phyloP scores from a whole-genome alignment of 78 protist species.

The Pigoraptor vietnamica region DNA sequence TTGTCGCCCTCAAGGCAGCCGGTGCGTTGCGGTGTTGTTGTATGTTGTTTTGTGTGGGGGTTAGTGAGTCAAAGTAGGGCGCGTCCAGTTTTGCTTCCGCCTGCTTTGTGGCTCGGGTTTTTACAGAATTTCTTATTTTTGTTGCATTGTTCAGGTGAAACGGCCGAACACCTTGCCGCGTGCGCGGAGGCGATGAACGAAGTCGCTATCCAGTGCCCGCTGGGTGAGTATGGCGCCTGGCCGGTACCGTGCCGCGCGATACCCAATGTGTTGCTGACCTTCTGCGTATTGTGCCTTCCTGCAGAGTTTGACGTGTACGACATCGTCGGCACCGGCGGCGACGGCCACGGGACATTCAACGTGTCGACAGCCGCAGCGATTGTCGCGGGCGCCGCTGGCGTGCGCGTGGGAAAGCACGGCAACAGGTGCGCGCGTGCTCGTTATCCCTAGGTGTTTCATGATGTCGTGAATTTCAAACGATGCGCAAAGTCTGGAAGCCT shows the following conservation, averaged over 20 bases:
- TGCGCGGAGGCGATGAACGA: neutral
- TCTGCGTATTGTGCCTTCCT: too few relatives aligned
- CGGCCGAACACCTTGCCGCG: neutral
- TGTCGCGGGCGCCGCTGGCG: slow-evolving; percentile 41
- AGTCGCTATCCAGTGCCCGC: neutral
- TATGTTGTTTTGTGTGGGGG: neutral
- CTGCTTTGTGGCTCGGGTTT: too few relatives aligned
- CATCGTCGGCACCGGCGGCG: slow-evolving; percentile 70
- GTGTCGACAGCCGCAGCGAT: slow-evolving; percentile 49
- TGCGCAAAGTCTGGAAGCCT: too few relatives aligned
- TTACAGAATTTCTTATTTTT: too few relatives aligned
- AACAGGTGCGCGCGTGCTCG: slow-evolving; percentile 9
- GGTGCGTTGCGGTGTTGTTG: neutral
- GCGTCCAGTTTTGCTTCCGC: too few relatives aligned
- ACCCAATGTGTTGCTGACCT: too few relatives aligned
- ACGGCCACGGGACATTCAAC: slow-evolving; percentile 57
- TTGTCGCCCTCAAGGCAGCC: neutral
- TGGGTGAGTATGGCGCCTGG: neutral
- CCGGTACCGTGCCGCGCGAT: too few relatives aligned
- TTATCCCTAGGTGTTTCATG: neutral
- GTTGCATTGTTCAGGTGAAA: neutral
- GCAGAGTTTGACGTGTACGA: slow-evolving; percentile 23
- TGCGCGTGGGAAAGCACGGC: slow-evolving; percentile 54
- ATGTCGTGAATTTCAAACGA: too few relatives aligned
- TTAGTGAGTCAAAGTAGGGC: neutral